Conservation (phyloP, 2,329 filamentous ascomycete genomes). For the Mycosphaerella sp. region DNA sequence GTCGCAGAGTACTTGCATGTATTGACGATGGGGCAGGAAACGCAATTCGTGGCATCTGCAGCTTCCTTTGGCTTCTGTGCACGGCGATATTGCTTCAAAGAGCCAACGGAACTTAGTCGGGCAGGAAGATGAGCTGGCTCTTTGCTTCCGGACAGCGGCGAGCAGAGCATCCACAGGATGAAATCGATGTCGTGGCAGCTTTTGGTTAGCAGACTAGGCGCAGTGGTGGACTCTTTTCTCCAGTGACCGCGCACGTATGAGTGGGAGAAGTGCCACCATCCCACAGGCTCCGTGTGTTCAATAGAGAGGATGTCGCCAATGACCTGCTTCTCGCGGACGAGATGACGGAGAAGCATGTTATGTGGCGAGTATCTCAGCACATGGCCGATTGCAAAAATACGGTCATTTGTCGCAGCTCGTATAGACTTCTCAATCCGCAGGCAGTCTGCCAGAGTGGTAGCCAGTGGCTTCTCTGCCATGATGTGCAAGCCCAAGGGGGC, state of each 20-base stretch:
- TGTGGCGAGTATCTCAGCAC: slow-evolving; percentile 90
- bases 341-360: slow-evolving; percentile 73
- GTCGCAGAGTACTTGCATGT: slow-evolving; percentile 81
- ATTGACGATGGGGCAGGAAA: slow-evolving; percentile 67
- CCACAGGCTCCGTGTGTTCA: slow-evolving; percentile 89
- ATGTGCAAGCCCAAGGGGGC: slow-evolving; percentile 67
- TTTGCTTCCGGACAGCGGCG: slow-evolving; percentile 48
- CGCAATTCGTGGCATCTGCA: slow-evolving; percentile 76
- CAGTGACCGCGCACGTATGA: slow-evolving; percentile 92
- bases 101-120: slow-evolving; percentile 68
- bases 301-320: slow-evolving; percentile 82
- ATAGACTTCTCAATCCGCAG: slow-evolving; percentile 53
- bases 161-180: slow-evolving; percentile 82
- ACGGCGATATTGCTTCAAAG: slow-evolving; percentile 69
- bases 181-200: slow-evolving; percentile 96
- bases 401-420: slow-evolving; percentile 21
- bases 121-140: slow-evolving; percentile 58
- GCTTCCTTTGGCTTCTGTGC: slow-evolving; percentile 69
- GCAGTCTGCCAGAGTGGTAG: slow-evolving; percentile 72
- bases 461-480: slow-evolving; percentile 92
- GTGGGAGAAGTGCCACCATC: slow-evolving; percentile 93
- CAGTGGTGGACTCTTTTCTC: slow-evolving; percentile 72
- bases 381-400: slow-evolving; percentile 84
- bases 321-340: slow-evolving; percentile 66
- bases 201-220: slow-evolving; percentile 81